Percentiles rank a stretch among this genome's conserved stretches.
Evolutionary conservation across 805 yeast species (phyloP).

Genomic region (Candida chilensis): DNA sequence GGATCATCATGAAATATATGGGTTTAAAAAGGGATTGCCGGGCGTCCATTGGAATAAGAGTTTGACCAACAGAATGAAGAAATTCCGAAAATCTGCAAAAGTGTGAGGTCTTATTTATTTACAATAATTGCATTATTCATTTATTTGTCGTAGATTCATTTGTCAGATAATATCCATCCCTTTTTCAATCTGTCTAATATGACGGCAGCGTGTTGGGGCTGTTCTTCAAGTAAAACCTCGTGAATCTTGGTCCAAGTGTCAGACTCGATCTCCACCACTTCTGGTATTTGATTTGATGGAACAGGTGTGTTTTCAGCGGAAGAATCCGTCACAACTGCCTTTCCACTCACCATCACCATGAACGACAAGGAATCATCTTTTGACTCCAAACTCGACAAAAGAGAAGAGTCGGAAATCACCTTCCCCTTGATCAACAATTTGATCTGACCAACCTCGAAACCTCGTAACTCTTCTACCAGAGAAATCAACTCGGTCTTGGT

Average conservation of each 20-base stretch:
- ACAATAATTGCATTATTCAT: slow-evolving; percentile 1
- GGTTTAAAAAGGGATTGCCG: slow-evolving; percentile 26
- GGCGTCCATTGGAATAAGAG: slow-evolving; percentile 61
- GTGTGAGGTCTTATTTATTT: slow-evolving; percentile 6
- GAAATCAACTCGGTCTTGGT: slow-evolving; percentile 26
- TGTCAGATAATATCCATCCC: slow-evolving; percentile 2
- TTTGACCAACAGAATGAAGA: slow-evolving; percentile 45
- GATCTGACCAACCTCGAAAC: slow-evolving; percentile 26
- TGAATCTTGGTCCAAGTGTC: slow-evolving; percentile 26
- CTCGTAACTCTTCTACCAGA: slow-evolving; percentile 14
- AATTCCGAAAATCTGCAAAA: slow-evolving; percentile 16
- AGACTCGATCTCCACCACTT: slow-evolving; percentile 2
- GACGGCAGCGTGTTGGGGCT: slow-evolving; percentile 11
- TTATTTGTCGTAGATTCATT: slow-evolving; percentile 5
- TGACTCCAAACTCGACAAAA: slow-evolving; percentile 17
- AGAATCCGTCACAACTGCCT: slow-evolving; percentile 1
- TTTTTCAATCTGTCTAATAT: slow-evolving; percentile 5
- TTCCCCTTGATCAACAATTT: slow-evolving; percentile 54
- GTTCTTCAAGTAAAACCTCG: slow-evolving; percentile 19
- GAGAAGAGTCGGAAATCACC: slow-evolving; percentile 44
- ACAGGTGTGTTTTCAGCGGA: neutral
- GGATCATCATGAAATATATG: slow-evolving; percentile 23
- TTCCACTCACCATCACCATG: slow-evolving; percentile 30
- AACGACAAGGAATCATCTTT: slow-evolving; percentile 20
- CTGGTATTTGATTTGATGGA: slow-evolving; percentile 1